Base-by-base conservation (phyloP, 805 yeast species). In the Pichia thaimueangensis region DNA sequence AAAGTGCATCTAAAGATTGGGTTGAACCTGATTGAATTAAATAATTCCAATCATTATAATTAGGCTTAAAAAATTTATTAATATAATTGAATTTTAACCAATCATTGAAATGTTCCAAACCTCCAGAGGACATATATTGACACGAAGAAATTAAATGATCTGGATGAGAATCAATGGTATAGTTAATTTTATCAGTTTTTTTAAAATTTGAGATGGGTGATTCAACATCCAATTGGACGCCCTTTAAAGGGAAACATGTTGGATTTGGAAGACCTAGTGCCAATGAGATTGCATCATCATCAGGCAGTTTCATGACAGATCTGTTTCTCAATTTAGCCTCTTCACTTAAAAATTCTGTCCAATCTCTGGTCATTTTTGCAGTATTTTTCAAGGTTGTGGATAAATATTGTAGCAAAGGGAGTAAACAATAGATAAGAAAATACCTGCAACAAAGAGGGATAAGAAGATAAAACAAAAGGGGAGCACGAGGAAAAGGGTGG, bases 1-100 rank as follows among this genome's bases (percentile, higher is more conserved):
- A 71, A 20, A 80, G 71, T 3, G 93, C 74, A 55, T 89, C 96
- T 82, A 94, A 81, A 6, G 86, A 76, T 62, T 85, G 86, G n/a
- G 97, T 89, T 67, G 86, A 86, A 50, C 97, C 97, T 11, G 81
- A 74, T 39, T 86, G 75, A 50, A 80, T 63, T 29, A 87, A 63
- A 27, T 78, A 62, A 50, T 74, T 81, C 96, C 96, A 89, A 59
- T 82, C 71, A 12, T 55, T 53, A 47, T 73, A 75, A 4, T 62
- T 62, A n/a, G 70, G 69, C 19, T 58, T 54, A 56, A 74, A 80
- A 42, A 68, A 64, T 45, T 55, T 41, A 13, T 45, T 47, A 19
- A 76, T 68, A 56, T 75, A 77, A 21, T 12, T 6, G 11, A 65
- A 63, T 45, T 54, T 63, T 44, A 70, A 47, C 59, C 69, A 75